Conservation (phyloP, 2,329 filamentous ascomycete species). For the Arthrobotrys sphaeroides region DNA sequence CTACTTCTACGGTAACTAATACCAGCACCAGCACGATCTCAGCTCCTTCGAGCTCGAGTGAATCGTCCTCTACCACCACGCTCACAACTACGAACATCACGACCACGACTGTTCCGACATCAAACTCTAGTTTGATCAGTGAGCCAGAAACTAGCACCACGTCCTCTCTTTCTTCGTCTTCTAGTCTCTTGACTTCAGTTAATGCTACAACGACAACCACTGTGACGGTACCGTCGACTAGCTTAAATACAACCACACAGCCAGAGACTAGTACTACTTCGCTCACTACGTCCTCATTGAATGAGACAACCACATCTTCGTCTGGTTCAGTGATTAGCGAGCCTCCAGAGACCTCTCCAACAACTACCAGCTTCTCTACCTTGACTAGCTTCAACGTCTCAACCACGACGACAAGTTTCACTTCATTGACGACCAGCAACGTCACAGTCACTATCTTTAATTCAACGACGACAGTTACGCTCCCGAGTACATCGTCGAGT, state of each 20-base stretch:
- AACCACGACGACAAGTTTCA: neutral
- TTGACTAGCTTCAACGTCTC: slow-evolving; percentile 25
- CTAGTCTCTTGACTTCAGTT: slow-evolving; percentile 1
- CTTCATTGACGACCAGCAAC: slow-evolving; percentile 5
- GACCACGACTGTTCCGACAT: neutral
- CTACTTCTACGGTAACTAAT: slow-evolving; percentile 3
- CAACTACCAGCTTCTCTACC: slow-evolving; percentile 6
- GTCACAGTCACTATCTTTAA: slow-evolving; percentile 26
- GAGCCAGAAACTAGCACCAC: neutral
- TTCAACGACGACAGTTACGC: slow-evolving; percentile 23
- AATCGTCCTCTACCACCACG: neutral
- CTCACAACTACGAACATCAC: neutral
- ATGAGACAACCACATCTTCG: neutral
- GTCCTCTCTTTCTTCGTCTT: neutral
- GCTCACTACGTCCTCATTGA: neutral
- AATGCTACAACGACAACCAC: slow-evolving; percentile 43
- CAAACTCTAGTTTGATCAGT: slow-evolving; percentile 10
- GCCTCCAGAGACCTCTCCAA: neutral
- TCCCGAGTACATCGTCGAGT: slow-evolving; percentile 2
- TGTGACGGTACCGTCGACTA: neutral
- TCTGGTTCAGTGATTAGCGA: neutral
- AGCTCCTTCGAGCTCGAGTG: neutral
- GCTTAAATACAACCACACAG: neutral
- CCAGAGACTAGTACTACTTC: neutral
- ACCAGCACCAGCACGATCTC: slow-evolving; percentile 6